Conservation (phyloP, 345 rosid species). For the Hibiscus mutabilis region DNA sequence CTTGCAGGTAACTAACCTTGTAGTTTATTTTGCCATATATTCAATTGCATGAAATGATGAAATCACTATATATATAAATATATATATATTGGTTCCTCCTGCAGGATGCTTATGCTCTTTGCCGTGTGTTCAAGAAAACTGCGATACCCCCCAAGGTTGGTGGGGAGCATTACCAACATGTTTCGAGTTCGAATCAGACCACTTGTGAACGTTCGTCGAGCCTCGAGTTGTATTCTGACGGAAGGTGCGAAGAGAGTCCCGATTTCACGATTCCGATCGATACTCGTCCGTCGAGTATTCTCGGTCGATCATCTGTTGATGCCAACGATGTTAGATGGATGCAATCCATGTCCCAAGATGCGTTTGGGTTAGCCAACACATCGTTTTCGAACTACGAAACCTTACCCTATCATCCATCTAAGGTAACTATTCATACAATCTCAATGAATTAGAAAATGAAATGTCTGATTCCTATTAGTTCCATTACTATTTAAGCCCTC, state of each 20-base stretch:
- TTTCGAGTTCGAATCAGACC: constrained; percentile 17
- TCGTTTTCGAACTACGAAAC: constrained; percentile 37
- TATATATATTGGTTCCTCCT: not conserved
- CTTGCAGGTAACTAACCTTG: constrained; percentile 46
- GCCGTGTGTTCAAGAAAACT: constrained; percentile 86
- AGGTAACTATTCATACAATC: constrained; percentile 32
- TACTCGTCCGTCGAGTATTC: not conserved
- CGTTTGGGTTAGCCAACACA: constrained; percentile 37
- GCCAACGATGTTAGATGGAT: constrained; percentile 43
- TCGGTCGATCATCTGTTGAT: constrained; percentile 26
- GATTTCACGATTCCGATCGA: constrained; percentile 31
- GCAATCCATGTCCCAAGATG: constrained; percentile 45
- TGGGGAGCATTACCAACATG: constrained; percentile 40
- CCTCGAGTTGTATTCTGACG: constrained; percentile 40
- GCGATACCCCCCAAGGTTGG: constrained; percentile 41
- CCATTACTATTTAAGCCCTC: no score
- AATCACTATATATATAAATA: not conserved
- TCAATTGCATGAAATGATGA: not conserved
- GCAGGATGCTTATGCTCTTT: constrained; percentile 91
- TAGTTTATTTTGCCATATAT: not conserved
- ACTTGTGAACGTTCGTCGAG: constrained; percentile 41
- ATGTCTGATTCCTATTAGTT: no score
- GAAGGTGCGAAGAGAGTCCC: constrained; percentile 43
- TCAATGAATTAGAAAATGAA: no score
- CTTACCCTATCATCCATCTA: constrained; percentile 49